These are phyloP conservation scores for Endothia cerciana DNA, from an alignment of 2,329 filamentous ascomycete species.

Conservation along the genomic window DNA sequence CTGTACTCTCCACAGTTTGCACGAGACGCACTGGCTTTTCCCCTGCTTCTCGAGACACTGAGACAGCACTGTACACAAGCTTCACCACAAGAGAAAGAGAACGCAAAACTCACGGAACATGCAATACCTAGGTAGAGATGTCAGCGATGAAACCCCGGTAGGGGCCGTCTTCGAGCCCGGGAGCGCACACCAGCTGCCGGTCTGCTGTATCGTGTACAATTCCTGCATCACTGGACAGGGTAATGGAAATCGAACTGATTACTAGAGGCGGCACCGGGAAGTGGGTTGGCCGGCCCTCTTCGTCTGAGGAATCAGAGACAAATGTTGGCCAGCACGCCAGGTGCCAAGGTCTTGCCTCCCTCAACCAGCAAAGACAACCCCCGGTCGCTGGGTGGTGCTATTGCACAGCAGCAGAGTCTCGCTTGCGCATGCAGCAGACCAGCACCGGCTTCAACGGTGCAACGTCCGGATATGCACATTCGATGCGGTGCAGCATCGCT, in stretches of 20 bases:
- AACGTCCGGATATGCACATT: constrained; percentile 1
- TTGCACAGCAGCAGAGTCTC: no score
- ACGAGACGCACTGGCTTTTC: not conserved
- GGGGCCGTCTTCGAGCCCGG: not conserved
- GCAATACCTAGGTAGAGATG: not conserved
- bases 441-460: not conserved
- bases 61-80: constrained; percentile 4
- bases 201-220: not conserved
- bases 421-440: constrained; percentile 1
- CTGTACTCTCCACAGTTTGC: not conserved
- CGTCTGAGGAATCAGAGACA: not conserved
- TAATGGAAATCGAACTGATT: not conserved
- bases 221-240: not conserved
- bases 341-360: not conserved
- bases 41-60: not conserved
- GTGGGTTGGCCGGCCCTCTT: not conserved
- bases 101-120: not conserved
- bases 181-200: not conserved
- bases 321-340: not conserved
- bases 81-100: not conserved
- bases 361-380: not conserved
- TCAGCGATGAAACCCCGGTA: not conserved
- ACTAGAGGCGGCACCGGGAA: not conserved
- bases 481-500: constrained; percentile 4
- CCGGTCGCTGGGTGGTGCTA: no score